Percentiles rank a stretch among this genome's conserved stretches.
Conservation (phyloP, 1,284 basidiomycete species). For the Ceratobasidium sp. region DNA sequence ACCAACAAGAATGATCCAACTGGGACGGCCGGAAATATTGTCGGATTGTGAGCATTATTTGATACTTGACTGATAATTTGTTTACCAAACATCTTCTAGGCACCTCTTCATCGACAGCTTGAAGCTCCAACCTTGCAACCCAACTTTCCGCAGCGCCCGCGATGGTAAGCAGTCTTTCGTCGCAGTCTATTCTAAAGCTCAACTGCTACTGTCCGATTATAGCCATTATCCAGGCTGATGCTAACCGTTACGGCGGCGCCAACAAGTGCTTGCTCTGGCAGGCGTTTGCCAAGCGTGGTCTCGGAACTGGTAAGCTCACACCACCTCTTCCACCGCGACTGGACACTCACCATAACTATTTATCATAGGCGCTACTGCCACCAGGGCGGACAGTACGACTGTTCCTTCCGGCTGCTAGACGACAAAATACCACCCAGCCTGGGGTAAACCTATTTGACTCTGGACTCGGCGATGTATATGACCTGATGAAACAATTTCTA, state of each 20-base stretch:
- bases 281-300: constrained; percentile 44
- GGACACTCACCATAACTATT: not conserved
- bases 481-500: constrained; percentile 4
- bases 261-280: constrained; percentile 48
- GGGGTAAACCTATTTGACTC: constrained; percentile 1
- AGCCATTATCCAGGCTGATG: constrained; percentile 47
- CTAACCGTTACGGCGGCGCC: constrained; percentile 48
- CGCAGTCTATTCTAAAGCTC: too few species aligned
- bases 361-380: constrained; percentile 38
- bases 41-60: not conserved
- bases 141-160: constrained; percentile 44
- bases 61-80: not conserved
- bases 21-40: constrained; percentile 44
- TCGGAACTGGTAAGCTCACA: constrained; percentile 19
- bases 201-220: not conserved
- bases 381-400: constrained; percentile 29
- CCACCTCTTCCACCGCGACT: not conserved
- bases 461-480: constrained; percentile 19
- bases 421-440: constrained; percentile 21
- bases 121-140: constrained; percentile 47
- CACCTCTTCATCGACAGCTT: constrained; percentile 42
- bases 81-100: not conserved
- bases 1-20: constrained; percentile 23
- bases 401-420: constrained; percentile 44
- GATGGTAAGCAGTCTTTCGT: constrained; percentile 25